A percentile compares a stretch with the other conserved stretches of the same genome.
Evolutionary conservation across 108 stramenopile genomes (phyloP).

Genomic region (Licmophora abbreviata): DNA sequence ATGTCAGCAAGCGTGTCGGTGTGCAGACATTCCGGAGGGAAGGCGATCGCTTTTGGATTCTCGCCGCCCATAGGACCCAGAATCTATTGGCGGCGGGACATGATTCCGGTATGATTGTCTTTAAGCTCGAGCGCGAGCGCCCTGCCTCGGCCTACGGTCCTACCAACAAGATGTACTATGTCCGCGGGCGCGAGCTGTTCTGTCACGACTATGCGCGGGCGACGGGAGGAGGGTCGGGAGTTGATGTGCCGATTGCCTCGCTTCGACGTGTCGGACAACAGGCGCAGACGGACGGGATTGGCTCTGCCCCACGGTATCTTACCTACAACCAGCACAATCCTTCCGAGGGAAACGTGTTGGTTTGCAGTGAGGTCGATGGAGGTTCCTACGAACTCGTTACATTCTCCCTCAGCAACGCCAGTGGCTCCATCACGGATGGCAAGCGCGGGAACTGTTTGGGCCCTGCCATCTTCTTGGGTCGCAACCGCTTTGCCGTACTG

Average conservation of each 20-base stretch:
- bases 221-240: conserved; percentile 46
- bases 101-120: conserved; percentile 99
- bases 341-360: conserved; percentile 83
- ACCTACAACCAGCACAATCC: conserved; percentile 95
- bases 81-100: conserved; percentile 98
- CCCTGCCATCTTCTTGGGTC: conserved; percentile 89
- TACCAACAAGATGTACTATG: conserved; percentile 82
- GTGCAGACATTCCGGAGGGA: conserved; percentile 98
- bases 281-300: conserved; percentile 89
- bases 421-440: conserved; percentile 80
- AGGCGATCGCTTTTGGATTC: conserved; percentile 97
- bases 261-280: conserved; percentile 88
- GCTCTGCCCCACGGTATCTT: conserved; percentile 84
- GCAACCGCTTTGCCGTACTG: conserved; percentile 93
- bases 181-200: conserved; percentile 94
- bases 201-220: conserved; percentile 81
- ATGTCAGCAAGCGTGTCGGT: conserved; percentile 94
- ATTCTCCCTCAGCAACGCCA: conserved; percentile 69
- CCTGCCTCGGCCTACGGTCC: conserved; percentile 83
- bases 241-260: conserved; percentile 87
- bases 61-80: conserved; percentile 88
- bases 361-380: conserved; percentile 87
- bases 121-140: conserved; percentile 97
- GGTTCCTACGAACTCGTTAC: conserved; percentile 94
- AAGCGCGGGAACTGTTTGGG: conserved; percentile 89